These are phyloP conservation scores for Melampsora americana DNA, from an alignment of 1,284 basidiomycete genomes.

Conservation along the genomic window DNA sequence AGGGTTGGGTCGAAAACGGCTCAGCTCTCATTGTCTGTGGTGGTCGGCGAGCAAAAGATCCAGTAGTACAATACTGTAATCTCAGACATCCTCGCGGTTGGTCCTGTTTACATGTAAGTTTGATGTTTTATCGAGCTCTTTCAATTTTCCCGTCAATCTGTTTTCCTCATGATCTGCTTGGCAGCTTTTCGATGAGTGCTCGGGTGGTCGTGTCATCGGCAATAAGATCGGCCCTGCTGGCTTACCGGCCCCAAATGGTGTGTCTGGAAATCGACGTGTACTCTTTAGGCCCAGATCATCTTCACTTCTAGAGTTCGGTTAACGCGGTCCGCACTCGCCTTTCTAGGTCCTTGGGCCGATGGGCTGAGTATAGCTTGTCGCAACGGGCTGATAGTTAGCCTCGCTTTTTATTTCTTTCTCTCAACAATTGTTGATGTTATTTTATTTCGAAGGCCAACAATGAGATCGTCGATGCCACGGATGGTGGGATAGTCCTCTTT, in stretches of 20 bases:
- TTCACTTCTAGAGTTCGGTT: not conserved
- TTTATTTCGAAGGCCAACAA: constrained; percentile 31
- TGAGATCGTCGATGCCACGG: constrained; percentile 44
- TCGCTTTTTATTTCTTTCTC: not conserved
- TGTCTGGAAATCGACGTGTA: not conserved
- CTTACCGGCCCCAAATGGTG: constrained; percentile 28
- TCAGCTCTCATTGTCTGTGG: constrained; percentile 32
- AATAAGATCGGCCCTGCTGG: constrained; percentile 42
- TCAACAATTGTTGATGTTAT: not conserved
- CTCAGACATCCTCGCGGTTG: constrained; percentile 36
- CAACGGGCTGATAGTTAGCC: constrained; percentile 35
- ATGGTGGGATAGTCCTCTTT: constrained; percentile 44
- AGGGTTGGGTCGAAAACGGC: constrained; percentile 32
- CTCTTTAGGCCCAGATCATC: not conserved
- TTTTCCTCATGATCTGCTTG: too few species aligned
- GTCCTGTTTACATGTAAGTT: constrained; percentile 42
- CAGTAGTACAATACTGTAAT: constrained; percentile 36
- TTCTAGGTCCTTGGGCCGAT: constrained; percentile 42
- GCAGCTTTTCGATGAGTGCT: constrained; percentile 33
- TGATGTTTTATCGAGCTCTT: not conserved
- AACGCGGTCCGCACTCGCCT: not conserved
- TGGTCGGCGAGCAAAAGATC: constrained; percentile 25
- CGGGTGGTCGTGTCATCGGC: constrained; percentile 31
- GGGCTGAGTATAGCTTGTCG: constrained; percentile 42
- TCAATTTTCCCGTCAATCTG: not conserved